Percentiles rank a stretch among this genome's conserved stretches.
phyloP scores from a whole-genome alignment of 305 asterid genomes.

The Coffea humblotiana region DNA sequence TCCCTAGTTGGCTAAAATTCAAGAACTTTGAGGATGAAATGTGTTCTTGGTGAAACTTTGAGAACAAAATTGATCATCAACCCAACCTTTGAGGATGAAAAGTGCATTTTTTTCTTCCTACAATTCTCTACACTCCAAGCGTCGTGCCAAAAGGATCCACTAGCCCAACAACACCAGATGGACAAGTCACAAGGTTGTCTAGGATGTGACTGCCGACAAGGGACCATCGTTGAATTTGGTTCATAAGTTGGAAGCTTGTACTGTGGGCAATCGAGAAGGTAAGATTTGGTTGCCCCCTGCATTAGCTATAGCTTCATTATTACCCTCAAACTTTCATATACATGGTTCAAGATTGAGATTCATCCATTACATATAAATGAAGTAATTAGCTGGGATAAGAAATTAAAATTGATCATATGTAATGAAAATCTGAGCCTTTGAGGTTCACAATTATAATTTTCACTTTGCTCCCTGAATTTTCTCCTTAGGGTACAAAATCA shows the following conservation, averaged over 20 bases:
- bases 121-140: background rate
- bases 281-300: conserved; percentile 5
- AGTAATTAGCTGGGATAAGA: background rate
- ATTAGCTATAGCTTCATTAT: background rate
- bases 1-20: no score
- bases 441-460: no score
- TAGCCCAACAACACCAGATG: conserved; percentile 18
- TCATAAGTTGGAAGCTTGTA: background rate
- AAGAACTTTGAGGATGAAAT: no score
- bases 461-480: no score
- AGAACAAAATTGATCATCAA: no score
- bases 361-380: background rate
- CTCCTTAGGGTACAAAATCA: no score
- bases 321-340: background rate
- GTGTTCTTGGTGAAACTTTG: no score
- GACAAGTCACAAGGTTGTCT: conserved; percentile 16
- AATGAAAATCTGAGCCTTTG: background rate
- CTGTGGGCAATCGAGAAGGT: conserved; percentile 3
- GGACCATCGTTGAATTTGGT: conserved; percentile 1
- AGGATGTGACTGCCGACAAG: conserved; percentile 26
- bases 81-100: no score
- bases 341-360: background rate
- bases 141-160: conserved; percentile 18
- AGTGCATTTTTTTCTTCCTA: no score
- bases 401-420: background rate